Percentiles rank a stretch among this genome's conserved stretches.
These are phyloP conservation scores for Akanthomyces uredinophilus DNA, from an alignment of 2,329 filamentous ascomycete species.

Conservation along the genomic window DNA sequence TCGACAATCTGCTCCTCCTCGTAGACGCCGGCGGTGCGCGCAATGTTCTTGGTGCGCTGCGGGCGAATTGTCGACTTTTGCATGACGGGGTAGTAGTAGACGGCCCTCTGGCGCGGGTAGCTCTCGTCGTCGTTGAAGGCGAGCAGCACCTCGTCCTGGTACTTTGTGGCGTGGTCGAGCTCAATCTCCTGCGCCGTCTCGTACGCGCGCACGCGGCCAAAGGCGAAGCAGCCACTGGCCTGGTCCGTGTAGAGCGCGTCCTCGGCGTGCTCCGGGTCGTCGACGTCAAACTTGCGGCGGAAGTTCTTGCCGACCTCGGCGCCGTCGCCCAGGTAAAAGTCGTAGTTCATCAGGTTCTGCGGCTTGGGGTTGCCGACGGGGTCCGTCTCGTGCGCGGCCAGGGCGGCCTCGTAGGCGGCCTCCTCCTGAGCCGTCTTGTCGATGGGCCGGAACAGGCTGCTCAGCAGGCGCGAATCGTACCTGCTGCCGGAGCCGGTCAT, in stretches of 20 bases:
- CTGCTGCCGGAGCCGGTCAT: constrained; percentile 42
- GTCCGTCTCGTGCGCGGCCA: constrained; percentile 52
- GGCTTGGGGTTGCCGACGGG: constrained; percentile 52
- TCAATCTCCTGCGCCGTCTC: constrained; percentile 57
- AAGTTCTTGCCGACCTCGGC: constrained; percentile 47
- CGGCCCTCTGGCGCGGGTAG: constrained; percentile 50
- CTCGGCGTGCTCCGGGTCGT: constrained; percentile 50
- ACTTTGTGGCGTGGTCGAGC: constrained; percentile 54
- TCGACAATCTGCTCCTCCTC: constrained; percentile 50
- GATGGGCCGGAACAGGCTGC: constrained; percentile 56
- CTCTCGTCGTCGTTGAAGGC: constrained; percentile 50
- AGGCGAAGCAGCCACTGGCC: constrained; percentile 51
- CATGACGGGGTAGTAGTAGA: constrained; percentile 65
- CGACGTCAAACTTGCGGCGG: constrained; percentile 55
- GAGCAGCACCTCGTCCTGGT: constrained; percentile 58
- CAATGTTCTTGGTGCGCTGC: constrained; percentile 59
- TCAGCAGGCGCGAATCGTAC: constrained; percentile 58
- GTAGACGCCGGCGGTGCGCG: constrained; percentile 43
- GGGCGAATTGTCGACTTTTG: constrained; percentile 58
- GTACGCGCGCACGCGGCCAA: constrained; percentile 58
- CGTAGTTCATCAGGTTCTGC: constrained; percentile 57
- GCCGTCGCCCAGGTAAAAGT: constrained; percentile 57
- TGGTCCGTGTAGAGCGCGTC: constrained; percentile 50
- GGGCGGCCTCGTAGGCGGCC: constrained; percentile 43
- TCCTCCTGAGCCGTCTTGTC: constrained; percentile 51